Base-by-base conservation (phyloP, 2,329 filamentous ascomycete genomes). In the Alternaria hordeiaustralica region DNA sequence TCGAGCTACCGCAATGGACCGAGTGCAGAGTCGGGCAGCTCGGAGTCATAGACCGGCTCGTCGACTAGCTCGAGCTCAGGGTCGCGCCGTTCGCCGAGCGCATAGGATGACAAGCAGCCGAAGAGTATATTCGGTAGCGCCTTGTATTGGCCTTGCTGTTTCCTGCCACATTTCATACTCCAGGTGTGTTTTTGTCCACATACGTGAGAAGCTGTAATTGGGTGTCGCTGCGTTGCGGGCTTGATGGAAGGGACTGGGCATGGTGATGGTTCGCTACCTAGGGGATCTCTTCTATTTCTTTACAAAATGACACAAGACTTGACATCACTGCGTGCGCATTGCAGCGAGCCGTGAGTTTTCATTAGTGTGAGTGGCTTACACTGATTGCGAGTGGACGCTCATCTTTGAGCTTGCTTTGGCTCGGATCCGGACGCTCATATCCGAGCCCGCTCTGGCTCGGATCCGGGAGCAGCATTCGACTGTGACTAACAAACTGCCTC, bases 151-250 rank as follows among this genome's bases (percentile, higher is more conserved):
- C 69, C 71, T 8, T 74, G 75, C 56, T 75, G 74, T 50, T 79
- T 72, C 72, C 69, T 79, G 13, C 78, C 78, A 36, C 68, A 75
- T 51, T 78, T 76, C 41, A 66, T 78, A 58, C 65, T 78, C 44
- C 71, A 69, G 44, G 74, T 76, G 26, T 78, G 74, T 15, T 79
- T 78, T 58, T 80, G 78, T 69, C 78, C 75, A 60, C 72, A 62
- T 9, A 66, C 33, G 43, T 60, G 36, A 20, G 36, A n/a, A 45
- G 41, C 8, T 15, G 6, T 18, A 23, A 18, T 5, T 9, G 12
- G 11, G 25, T 11, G 28, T 33, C 15, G 15, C 10, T 53, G 36
- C 18, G 36, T 26, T 55, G 55, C 12, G 20, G 10, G 11, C 25
- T 18, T 55, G n/a, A 36, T 28, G 10, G 26, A 53, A 41, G 3